phyloP scores from a whole-genome alignment of 441 rosid species.

The Syzygium malaccense region DNA sequence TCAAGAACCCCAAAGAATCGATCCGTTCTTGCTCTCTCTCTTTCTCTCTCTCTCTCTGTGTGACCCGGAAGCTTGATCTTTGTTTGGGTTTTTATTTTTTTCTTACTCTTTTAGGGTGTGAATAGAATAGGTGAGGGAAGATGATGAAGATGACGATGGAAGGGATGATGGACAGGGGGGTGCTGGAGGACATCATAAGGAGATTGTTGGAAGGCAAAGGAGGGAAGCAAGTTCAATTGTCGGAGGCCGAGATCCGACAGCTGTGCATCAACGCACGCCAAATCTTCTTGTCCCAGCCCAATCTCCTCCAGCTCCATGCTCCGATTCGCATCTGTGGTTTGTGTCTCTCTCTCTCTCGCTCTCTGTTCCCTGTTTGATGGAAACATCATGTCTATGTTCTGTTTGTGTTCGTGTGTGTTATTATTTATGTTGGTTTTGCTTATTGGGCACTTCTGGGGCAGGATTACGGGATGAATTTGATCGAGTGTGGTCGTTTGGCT shows the following conservation, averaged over 20 bases:
- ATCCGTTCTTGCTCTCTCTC: not conserved
- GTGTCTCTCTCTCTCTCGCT: not conserved
- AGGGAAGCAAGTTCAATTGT: constrained; percentile 10
- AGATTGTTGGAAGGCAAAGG: constrained; percentile 5
- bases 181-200: constrained; percentile 12
- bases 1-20: not conserved
- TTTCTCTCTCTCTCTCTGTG: not conserved
- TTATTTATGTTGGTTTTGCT: not conserved
- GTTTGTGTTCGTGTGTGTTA: not conserved
- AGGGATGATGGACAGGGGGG: constrained; percentile 8
- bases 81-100: not conserved
- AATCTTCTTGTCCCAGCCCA: constrained; percentile 9
- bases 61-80: not conserved
- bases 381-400: not conserved
- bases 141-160: constrained; percentile 12
- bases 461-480: not conserved
- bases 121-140: not conserved
- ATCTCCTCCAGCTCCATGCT: constrained; percentile 5
- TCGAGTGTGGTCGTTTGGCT: not conserved
- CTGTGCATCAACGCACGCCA: constrained; percentile 10
- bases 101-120: not conserved
- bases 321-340: constrained; percentile 13
- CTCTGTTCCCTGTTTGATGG: not conserved
- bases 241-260: constrained; percentile 17
- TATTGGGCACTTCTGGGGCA: not conserved